Base-by-base conservation (phyloP, 257 asterid species). In the Nicotiana tabacum region DNA sequence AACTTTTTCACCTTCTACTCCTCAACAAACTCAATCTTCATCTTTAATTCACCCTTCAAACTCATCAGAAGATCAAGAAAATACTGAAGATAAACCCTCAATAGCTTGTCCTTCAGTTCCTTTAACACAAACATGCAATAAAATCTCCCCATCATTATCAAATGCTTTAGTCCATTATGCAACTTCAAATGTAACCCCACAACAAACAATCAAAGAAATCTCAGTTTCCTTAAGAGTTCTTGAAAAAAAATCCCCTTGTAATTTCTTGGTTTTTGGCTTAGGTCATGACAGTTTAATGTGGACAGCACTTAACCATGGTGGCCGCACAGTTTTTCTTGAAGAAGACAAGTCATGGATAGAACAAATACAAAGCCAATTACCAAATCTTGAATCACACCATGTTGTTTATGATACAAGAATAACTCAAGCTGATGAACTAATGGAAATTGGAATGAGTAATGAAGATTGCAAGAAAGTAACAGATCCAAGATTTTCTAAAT, bases 281-380 rank as follows among this genome's bases (percentile, higher is more conserved):
- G 98, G 98, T 85, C 94, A 86, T 74, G 99, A 93, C 84, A 93
- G 97, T 87, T 91, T 95, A 66, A 93, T 93, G 99, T 95, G 98
- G 98, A 88, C 98, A 1, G 78, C 94, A 11, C 97, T 93, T 68
- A 95, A 95, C 87, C 94, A 95, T 21, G 91, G 91, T 1, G 99
- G 98, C 2, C 88, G 95, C 15, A 95, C 97, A 0, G 93, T 93
- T 5, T 95, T 95, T 81, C 91, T 95, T 4, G 99, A 95, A 82
- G 98, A 95, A 87, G 97, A 92, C 88, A 69, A 85, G 66, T 78
- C 92, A 8, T 95, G 99, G 99, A 95, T 95, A 13, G 80, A 89
- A 9, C 90, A 92, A 35, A 88, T 93, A 89, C 84, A 84, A 12
- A 57, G 55, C 6, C 82, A 90, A 24, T 69, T 90, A 76, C 98